phyloP scores from a whole-genome alignment of 78 protist genomes.

The Dictyostelium capitatum region DNA sequence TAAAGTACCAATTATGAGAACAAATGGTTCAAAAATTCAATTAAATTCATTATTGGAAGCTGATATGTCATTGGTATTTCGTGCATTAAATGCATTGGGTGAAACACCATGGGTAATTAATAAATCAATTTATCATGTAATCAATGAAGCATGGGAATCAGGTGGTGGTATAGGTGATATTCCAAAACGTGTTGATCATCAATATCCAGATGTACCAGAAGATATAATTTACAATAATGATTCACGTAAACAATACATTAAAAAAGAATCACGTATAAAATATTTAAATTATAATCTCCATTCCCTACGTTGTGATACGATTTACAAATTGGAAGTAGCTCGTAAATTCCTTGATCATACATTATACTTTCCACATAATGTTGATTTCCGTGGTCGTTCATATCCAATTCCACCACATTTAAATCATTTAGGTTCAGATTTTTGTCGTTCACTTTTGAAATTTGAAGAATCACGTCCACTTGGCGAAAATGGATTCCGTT shows the following conservation, averaged over 20 bases:
- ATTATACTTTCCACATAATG: slow-evolving; percentile 94
- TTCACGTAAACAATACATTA: not conserved
- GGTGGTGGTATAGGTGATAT: slow-evolving; percentile 79
- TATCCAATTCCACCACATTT: slow-evolving; percentile 97
- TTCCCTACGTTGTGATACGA: slow-evolving; percentile 65
- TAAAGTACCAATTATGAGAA: slow-evolving; percentile 43
- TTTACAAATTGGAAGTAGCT: slow-evolving; percentile 76
- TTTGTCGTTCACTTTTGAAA: slow-evolving; percentile 87
- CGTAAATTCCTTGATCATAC: slow-evolving; percentile 6
- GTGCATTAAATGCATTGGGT: slow-evolving; percentile 78
- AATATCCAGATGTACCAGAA: slow-evolving; percentile 54
- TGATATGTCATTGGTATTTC: slow-evolving; percentile 49
- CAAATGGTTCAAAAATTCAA: slow-evolving; percentile 41
- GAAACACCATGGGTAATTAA: slow-evolving; percentile 89
- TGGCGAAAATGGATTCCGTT: slow-evolving; percentile 87
- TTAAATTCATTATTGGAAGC: slow-evolving; percentile 3
- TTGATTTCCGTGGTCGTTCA: slow-evolving; percentile 98
- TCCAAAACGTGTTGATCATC: slow-evolving; percentile 24
- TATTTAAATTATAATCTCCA: slow-evolving; percentile 75
- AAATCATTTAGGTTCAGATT: slow-evolving; percentile 94
- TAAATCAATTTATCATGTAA: slow-evolving; percentile 1
- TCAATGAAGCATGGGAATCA: slow-evolving; percentile 46
- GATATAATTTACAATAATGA: not conserved
- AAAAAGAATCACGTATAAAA: not conserved
- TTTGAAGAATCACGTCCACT: slow-evolving; percentile 84